phyloP scores from a whole-genome alignment of 805 yeast species.

The Candida nemodendra region DNA sequence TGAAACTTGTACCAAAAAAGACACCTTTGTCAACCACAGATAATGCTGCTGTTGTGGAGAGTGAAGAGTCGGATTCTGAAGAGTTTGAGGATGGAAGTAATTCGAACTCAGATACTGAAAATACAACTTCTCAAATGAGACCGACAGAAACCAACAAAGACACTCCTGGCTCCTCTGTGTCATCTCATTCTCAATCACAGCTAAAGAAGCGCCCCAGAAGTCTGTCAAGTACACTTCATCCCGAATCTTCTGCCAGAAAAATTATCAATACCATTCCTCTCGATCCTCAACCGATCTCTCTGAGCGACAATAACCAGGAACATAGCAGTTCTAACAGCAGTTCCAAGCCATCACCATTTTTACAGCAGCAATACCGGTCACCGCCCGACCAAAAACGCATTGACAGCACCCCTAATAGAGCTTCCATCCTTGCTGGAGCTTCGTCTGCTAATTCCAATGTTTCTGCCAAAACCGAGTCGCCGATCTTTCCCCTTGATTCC shows the following conservation, averaged over 20 bases:
- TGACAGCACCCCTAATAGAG: not conserved
- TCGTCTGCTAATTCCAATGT: not conserved
- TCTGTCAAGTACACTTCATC: slow-evolving; percentile 54
- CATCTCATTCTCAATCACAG: slow-evolving; percentile 19
- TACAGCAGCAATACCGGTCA: slow-evolving; percentile 15
- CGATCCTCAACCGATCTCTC: slow-evolving; percentile 75
- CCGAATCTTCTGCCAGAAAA: slow-evolving; percentile 70
- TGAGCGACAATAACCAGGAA: slow-evolving; percentile 27
- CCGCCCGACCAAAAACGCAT: slow-evolving; percentile 14
- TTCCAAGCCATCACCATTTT: slow-evolving; percentile 20
- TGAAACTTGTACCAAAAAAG: slow-evolving; percentile 47
- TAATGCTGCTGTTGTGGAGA: slow-evolving; percentile 31
- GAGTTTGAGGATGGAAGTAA: slow-evolving; percentile 17
- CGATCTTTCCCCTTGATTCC: slow-evolving; percentile 36
- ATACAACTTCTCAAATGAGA: slow-evolving; percentile 27
- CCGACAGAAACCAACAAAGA: slow-evolving; percentile 9
- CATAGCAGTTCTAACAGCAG: slow-evolving; percentile 19
- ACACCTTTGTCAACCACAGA: slow-evolving; percentile 20
- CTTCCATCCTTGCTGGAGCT: not conserved
- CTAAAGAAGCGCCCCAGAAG: slow-evolving; percentile 43
- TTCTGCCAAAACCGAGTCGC: slow-evolving; percentile 1
- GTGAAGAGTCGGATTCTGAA: slow-evolving; percentile 28
- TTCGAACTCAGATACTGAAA: slow-evolving; percentile 21
- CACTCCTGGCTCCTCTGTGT: slow-evolving; percentile 22
- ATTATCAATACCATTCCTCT: slow-evolving; percentile 77